Base-by-base conservation (phyloP, 2,329 filamentous ascomycete species). In the Lachnellula subtilissima region DNA sequence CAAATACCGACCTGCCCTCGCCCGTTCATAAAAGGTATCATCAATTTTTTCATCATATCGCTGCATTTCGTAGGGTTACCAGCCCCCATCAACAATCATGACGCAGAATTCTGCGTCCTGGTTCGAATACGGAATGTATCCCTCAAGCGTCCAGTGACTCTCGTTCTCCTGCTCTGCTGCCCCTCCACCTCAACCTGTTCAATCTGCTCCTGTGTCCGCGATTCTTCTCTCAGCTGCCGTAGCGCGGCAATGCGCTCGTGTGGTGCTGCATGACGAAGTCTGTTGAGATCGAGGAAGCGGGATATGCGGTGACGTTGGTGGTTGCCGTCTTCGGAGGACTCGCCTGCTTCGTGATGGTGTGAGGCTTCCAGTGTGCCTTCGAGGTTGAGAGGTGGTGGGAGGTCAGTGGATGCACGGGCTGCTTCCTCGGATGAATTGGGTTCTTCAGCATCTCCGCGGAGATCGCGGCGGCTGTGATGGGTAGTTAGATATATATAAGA, bases 191-290 rank as follows among this genome's bases (percentile, higher is more conserved):
- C 25, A 0, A 37, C 52, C n/a, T 57, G 57, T 25, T 61, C 59
- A 6, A 40, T 15, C 25, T 49, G 35, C 14, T 39, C 57, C 40
- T 62, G 63, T 32, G 53, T 54, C 45, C 59, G 61, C 22, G 65
- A 59, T 70, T 72, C 58, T 74, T 75, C 62, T 74, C 75, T 40
- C 48, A 78, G 74, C 52, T 77, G 76, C 37, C 83, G 75, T 5
- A 86, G 73, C 5, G 77, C 79, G 53, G 79, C 81, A 53, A 86
- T 82, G n/a, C 82, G 80, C 69, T 86, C 83, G 61, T 85, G 80
- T 3, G 78, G 74, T 0, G 82, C 74, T n/a, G 82, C 82, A 57
- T 84, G 76, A 11, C 83, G 77, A 17, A 86, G 71, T 46, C 80
- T 72, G 59, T 81, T 76, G 47, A 84, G 72, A 61, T 86, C 82